Conservation (phyloP, 1,284 basidiomycete genomes). For the Trichosporon sp. region DNA sequence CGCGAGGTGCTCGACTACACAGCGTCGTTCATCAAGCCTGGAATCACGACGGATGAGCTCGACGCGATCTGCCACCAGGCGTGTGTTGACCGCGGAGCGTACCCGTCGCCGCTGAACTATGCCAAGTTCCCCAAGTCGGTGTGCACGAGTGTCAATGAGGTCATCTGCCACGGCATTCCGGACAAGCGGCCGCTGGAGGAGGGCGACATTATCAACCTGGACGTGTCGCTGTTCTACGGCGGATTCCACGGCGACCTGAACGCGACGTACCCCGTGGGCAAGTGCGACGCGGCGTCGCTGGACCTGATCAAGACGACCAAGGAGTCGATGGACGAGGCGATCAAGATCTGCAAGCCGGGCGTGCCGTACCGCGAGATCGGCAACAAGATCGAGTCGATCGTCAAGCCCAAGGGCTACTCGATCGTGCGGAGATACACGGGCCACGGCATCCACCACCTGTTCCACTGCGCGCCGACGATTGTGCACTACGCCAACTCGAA, state of each 20-base stretch:
- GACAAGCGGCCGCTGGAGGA: slow-evolving; percentile 78
- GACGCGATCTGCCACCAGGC: slow-evolving; percentile 95
- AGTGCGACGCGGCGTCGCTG: slow-evolving; percentile 72
- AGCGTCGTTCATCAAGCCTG: slow-evolving; percentile 76
- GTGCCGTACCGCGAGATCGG: slow-evolving; percentile 59
- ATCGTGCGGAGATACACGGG: slow-evolving; percentile 85
- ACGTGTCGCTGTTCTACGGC: slow-evolving; percentile 55
- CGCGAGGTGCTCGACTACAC: slow-evolving; percentile 89
- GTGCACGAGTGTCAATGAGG: slow-evolving; percentile 93
- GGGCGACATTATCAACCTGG: slow-evolving; percentile 91
- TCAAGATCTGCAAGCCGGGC: slow-evolving; percentile 84
- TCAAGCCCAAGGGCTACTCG: slow-evolving; percentile 64
- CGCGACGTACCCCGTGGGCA: slow-evolving; percentile 77
- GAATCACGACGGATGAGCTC: slow-evolving; percentile 91
- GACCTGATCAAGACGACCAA: slow-evolving; percentile 77
- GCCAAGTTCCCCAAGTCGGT: slow-evolving; percentile 90
- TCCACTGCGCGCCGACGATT: slow-evolving; percentile 50
- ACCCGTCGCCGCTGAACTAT: slow-evolving; percentile 93
- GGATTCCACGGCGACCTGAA: slow-evolving; percentile 89
- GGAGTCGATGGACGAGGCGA: slow-evolving; percentile 76
- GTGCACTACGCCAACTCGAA: slow-evolving; percentile 51
- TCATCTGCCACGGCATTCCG: slow-evolving; percentile 95
- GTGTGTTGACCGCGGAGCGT: slow-evolving; percentile 82
- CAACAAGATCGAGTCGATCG: slow-evolving; percentile 7
- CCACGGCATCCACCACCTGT: slow-evolving; percentile 78